phyloP scores from a whole-genome alignment of 305 asterid genomes.

The Andrographis paniculata region DNA sequence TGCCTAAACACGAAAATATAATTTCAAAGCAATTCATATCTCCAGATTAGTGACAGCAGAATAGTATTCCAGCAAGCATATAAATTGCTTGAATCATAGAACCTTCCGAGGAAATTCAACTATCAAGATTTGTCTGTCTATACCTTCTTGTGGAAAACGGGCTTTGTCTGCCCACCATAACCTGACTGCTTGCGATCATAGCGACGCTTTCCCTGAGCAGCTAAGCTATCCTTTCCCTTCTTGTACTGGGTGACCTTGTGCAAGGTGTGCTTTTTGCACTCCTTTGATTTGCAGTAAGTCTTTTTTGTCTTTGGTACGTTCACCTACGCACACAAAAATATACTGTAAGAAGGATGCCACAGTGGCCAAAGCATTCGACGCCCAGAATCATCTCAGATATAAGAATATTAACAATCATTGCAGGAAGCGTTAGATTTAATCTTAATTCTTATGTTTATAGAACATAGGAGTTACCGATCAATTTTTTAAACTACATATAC shows the following conservation, averaged over 20 bases:
- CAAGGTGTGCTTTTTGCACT: constrained; percentile 50
- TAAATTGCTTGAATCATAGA: too few species aligned
- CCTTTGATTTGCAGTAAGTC: constrained; percentile 50
- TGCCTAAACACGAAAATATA: constrained; percentile 21
- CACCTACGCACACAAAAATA: constrained; percentile 33
- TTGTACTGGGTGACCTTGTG: constrained; percentile 53
- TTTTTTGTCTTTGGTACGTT: constrained; percentile 49
- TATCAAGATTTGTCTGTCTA: neutral
- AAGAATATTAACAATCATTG: too few species aligned
- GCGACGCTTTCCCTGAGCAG: constrained; percentile 49
- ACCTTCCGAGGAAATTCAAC: too few species aligned
- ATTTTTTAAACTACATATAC: too few species aligned
- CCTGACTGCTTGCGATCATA: constrained; percentile 51
- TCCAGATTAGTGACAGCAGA: too few species aligned
- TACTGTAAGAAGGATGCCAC: too few species aligned
- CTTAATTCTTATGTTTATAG: too few species aligned
- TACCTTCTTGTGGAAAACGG: constrained; percentile 58
- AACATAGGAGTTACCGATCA: too few species aligned
- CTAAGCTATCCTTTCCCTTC: constrained; percentile 47
- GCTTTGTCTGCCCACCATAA: constrained; percentile 57
- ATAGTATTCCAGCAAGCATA: too few species aligned
- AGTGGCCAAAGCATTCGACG: too few species aligned
- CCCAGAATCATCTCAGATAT: too few species aligned
- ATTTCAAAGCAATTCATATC: neutral
- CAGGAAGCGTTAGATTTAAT: too few species aligned